These are phyloP conservation scores for Phytophthora sp. DNA, from an alignment of 352 stramenopile genomes.

Conservation along the genomic window DNA sequence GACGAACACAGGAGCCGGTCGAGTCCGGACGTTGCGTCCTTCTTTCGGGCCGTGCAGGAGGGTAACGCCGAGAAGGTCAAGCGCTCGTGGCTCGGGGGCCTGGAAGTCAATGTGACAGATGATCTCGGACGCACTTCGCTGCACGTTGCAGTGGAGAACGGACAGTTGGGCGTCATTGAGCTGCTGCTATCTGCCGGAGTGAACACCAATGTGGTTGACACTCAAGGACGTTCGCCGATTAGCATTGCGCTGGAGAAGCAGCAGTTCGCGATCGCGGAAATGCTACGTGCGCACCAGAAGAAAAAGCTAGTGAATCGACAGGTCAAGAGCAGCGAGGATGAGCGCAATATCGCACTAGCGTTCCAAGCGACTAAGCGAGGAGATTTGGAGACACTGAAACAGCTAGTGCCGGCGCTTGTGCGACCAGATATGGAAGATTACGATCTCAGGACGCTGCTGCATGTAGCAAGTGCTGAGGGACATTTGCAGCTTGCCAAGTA, in stretches of 20 bases:
- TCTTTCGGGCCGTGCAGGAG: conserved; percentile 63
- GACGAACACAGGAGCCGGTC: conserved; percentile 32
- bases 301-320: conserved; percentile 46
- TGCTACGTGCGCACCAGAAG: conserved; percentile 69
- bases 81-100: conserved; percentile 67
- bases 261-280: conserved; percentile 58
- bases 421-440: conserved; percentile 78
- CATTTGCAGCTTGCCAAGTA: conserved; percentile 63
- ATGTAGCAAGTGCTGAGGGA: conserved; percentile 78
- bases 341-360: conserved; percentile 53
- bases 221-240: conserved; percentile 62
- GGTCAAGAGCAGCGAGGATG: conserved; percentile 42
- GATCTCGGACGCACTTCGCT: conserved; percentile 62
- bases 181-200: conserved; percentile 78
- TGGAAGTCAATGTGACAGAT: conserved; percentile 70
- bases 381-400: conserved; percentile 50
- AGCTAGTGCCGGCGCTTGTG: conserved; percentile 64
- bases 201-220: conserved; percentile 60
- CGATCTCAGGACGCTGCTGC: conserved; percentile 70
- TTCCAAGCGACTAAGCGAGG: conserved; percentile 67
- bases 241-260: conserved; percentile 72
- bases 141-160: conserved; percentile 80
- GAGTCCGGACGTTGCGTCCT: conserved; percentile 47
- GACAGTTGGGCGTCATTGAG: conserved; percentile 75
- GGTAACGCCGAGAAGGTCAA: conserved; percentile 84